Conservation (phyloP, 257 asterid species). For the Salvia hispanica region DNA sequence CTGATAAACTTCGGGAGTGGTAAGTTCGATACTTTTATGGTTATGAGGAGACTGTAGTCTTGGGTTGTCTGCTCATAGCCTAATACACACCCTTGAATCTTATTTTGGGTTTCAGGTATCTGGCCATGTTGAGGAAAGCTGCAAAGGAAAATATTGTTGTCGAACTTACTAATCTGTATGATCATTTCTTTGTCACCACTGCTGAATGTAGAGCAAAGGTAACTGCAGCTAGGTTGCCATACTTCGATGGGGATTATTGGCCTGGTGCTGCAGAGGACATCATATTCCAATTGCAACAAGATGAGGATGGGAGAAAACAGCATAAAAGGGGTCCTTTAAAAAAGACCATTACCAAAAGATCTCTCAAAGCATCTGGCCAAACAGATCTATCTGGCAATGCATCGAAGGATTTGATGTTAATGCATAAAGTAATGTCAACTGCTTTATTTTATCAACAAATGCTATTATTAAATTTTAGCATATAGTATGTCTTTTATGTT, state of each 20-base stretch:
- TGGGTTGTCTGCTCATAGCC: constrained; percentile 4
- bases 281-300: constrained; percentile 85
- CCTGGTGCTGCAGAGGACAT: constrained; percentile 99
- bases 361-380: constrained; percentile 94
- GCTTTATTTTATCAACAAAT: constrained; percentile 1
- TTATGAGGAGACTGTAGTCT: constrained; percentile 24
- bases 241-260: constrained; percentile 99
- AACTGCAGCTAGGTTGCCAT: constrained; percentile 94
- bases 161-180: constrained; percentile 84
- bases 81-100: constrained; percentile 23
- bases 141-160: constrained; percentile 77
- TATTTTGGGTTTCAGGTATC: constrained; percentile 68
- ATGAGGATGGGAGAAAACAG: constrained; percentile 88
- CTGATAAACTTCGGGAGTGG: constrained; percentile 99
- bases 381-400: constrained; percentile 87
- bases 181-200: constrained; percentile 76
- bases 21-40: constrained; percentile 39
- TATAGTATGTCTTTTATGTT: background rate
- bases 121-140: constrained; percentile 91
- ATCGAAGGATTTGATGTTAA: constrained; percentile 79
- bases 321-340: constrained; percentile 71
- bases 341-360: constrained; percentile 78
- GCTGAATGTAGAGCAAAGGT: constrained; percentile 91
- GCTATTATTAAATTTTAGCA: background rate
- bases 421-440: constrained; percentile 73